Base-by-base conservation (phyloP, 139 green algal species). In the Penium margaritaceum region DNA sequence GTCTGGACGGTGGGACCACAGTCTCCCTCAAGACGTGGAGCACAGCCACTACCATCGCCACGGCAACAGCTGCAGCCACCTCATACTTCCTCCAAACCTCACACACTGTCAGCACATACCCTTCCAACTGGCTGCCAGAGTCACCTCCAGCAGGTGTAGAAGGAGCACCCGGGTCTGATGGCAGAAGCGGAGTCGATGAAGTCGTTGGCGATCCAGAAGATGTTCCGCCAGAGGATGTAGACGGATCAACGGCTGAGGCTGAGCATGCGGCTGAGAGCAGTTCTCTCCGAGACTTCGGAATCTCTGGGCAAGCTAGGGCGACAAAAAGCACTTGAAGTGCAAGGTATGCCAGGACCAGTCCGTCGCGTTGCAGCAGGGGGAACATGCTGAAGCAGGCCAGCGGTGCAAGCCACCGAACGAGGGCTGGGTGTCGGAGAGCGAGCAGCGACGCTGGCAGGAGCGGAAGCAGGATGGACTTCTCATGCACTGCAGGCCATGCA, bases 401-500 rank as follows among this genome's bases (percentile, higher is more conserved):
- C 0, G 86, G 5, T 0, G 87, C 84, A 19, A 89, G 30, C 81
- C 77, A 92, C 6, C 66, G 32, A 0, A 86, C 81, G 19, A 90
- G 38, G 6, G 32, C 27, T 0, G 89, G 83, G 63, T 90, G 61
- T 1, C 83, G 47, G 0, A 67, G 37, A 0, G 76, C 85, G 41
- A 96, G 80, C 67, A 92, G 35, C 0, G 83, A 85, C 24, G 93
- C 63, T 0, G 93, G 93, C 63, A 97, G 67, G 44, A 95, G 84
- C 15, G 92, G 87, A 63, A 98, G 77, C 47, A 98, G 74, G 44
- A 97, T 90, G 0, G 89, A 96, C 81, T 98, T 98, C 37, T 98
- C 94, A 68, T 98, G 94, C 17, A 98, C 93, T 77, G 70, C 90
- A 92, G 87, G 5, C 3, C n/a, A 5, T 35, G 7, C 34, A 51